These are phyloP conservation scores for Debaryomycetaceae sp. DNA, from an alignment of 1,139 yeast species.

Conservation along the genomic window DNA sequence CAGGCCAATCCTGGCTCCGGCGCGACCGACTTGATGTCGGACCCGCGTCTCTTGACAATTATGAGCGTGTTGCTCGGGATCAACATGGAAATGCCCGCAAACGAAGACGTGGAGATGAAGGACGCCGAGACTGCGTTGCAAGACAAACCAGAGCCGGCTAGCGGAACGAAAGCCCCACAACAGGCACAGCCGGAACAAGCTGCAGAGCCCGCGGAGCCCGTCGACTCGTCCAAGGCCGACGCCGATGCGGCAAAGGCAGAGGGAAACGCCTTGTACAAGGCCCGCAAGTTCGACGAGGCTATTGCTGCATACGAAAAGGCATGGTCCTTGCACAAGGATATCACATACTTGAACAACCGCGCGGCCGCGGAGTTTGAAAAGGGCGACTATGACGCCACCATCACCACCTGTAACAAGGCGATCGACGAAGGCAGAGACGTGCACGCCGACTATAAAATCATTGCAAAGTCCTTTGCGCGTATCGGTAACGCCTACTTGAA, in stretches of 20 bases:
- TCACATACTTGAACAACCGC: slow-evolving; percentile 88
- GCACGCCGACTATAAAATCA: slow-evolving; percentile 84
- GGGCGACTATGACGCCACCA: slow-evolving; percentile 81
- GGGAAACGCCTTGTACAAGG: slow-evolving; percentile 82
- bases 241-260: slow-evolving; percentile 79
- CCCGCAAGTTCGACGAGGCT: slow-evolving; percentile 87
- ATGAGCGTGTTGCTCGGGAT: slow-evolving; percentile 84
- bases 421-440: slow-evolving; percentile 81
- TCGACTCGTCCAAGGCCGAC: slow-evolving; percentile 21
- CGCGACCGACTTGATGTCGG: slow-evolving; percentile 54
- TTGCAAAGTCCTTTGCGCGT: slow-evolving; percentile 91
- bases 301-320: slow-evolving; percentile 79
- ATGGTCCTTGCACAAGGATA: slow-evolving; percentile 72
- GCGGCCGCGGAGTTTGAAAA: slow-evolving; percentile 98
- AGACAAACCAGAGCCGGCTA: slow-evolving; percentile 4
- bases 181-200: slow-evolving; percentile 25
- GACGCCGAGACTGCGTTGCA: slow-evolving; percentile 15
- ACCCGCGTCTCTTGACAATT: slow-evolving; percentile 81
- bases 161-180: slow-evolving; percentile 13
- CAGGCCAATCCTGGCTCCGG: slow-evolving; percentile 68
- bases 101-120: slow-evolving; percentile 12
- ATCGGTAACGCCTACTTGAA: slow-evolving; percentile 77
- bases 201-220: slow-evolving; percentile 1
- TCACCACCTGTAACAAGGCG: slow-evolving; percentile 70
- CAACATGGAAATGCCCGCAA: slow-evolving; percentile 46